Percentiles rank a stretch among this genome's conserved stretches.
Evolutionary conservation across 768 basidiomycete species (phyloP).

Genomic region (Collybia mongolica): DNA sequence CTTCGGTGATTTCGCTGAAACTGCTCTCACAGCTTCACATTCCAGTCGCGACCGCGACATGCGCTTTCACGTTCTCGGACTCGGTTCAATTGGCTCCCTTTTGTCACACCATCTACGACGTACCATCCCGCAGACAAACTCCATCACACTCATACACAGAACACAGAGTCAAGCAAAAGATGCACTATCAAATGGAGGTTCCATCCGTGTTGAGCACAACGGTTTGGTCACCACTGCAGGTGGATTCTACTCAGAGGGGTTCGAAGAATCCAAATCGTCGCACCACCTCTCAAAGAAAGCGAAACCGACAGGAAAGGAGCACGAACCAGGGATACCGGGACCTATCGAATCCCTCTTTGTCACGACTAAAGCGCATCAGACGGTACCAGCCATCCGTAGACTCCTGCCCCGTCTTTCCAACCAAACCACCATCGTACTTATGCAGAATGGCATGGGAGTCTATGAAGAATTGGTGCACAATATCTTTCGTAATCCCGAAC

Average conservation of each 20-base stretch:
- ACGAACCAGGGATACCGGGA: slow-evolving; percentile 3
- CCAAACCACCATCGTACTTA: slow-evolving; percentile 81
- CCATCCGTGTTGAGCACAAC: slow-evolving; percentile 47
- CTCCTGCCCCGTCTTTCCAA: slow-evolving; percentile 64
- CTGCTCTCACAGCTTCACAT: slow-evolving; percentile 4
- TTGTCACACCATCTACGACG: slow-evolving; percentile 77
- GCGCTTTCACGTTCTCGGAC: slow-evolving; percentile 76
- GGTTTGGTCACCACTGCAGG: slow-evolving; percentile 41
- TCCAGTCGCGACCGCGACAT: slow-evolving; percentile 31
- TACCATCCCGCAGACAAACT: slow-evolving; percentile 45
- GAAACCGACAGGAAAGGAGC: slow-evolving; percentile 2
- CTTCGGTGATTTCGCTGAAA: not conserved
- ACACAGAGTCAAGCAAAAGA: slow-evolving; percentile 34
- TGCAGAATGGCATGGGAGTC: slow-evolving; percentile 94
- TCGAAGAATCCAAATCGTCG: slow-evolving; percentile 18
- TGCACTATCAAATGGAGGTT: slow-evolving; percentile 29
- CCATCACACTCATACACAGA: slow-evolving; percentile 73
- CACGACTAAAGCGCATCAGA: slow-evolving; percentile 74
- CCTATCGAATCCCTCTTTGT: slow-evolving; percentile 79
- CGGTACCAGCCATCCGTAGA: slow-evolving; percentile 50
- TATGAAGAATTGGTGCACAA: slow-evolving; percentile 71
- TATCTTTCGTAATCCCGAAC: slow-evolving; percentile 69
- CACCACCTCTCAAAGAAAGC: slow-evolving; percentile 3
- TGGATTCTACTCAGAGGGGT: slow-evolving; percentile 53
- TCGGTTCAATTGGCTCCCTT: slow-evolving; percentile 83